Percentiles rank a stretch among this genome's conserved stretches.
Conservation (phyloP, 805 yeast species). For the Jamesozyma spencerorum region DNA sequence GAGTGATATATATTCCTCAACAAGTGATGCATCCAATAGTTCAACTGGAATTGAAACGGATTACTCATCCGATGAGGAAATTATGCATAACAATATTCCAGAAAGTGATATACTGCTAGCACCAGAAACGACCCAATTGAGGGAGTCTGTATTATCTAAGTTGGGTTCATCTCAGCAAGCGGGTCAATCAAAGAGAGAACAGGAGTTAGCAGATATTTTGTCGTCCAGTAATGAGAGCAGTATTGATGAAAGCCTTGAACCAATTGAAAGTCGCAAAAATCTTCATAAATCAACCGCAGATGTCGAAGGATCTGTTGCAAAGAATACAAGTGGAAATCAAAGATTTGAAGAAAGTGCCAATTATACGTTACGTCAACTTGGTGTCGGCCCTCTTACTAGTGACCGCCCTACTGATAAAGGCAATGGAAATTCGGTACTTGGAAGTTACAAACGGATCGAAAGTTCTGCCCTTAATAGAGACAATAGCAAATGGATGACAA, state of each 20-base stretch:
- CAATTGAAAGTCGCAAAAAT: neutral
- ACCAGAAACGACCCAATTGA: neutral
- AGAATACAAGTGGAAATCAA: too few species aligned
- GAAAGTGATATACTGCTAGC: neutral
- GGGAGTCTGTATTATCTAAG: neutral
- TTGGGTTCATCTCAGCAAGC: too few species aligned
- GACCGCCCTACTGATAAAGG: too few species aligned
- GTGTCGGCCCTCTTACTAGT: too few species aligned
- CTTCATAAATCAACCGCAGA: neutral
- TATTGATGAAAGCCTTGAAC: neutral
- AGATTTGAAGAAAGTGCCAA: too few species aligned
- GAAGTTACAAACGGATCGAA: too few species aligned
- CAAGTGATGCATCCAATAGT: conserved; percentile 2
- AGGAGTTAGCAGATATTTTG: neutral
- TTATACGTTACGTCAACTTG: too few species aligned
- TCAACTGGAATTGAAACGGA: conserved; percentile 7
- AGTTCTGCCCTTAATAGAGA: too few species aligned
- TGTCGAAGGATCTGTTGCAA: too few species aligned
- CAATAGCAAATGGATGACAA: too few species aligned
- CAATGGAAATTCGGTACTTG: too few species aligned
- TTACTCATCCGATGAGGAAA: conserved; percentile 2
- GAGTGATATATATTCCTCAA: neutral
- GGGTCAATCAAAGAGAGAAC: neutral
- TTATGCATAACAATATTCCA: neutral
- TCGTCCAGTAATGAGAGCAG: neutral